A percentile compares a stretch with the other conserved stretches of the same genome.
These are phyloP conservation scores for Apiotrichum siamense DNA, from an alignment of 1,284 basidiomycete genomes.

Conservation along the genomic window DNA sequence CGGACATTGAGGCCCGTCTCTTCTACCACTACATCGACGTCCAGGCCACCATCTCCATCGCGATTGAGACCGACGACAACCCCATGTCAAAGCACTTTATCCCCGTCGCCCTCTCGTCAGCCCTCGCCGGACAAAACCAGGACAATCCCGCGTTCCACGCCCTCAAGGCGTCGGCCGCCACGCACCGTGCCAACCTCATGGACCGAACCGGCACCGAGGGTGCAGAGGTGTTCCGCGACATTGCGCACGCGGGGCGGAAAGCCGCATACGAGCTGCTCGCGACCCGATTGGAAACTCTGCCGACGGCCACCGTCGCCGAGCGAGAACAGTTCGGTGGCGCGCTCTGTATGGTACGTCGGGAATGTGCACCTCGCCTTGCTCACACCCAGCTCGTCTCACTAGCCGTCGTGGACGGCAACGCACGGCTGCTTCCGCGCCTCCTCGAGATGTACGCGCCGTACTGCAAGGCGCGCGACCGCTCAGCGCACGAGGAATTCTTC, in stretches of 20 bases:
- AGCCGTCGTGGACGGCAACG: conserved; percentile 14
- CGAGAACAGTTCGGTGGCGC: conserved; percentile 12
- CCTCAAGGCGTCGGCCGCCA: conserved; percentile 10
- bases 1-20: conserved; percentile 9
- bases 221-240: conserved; percentile 2
- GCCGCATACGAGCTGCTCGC: conserved; percentile 9
- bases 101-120: conserved; percentile 8
- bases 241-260: conserved; percentile 8
- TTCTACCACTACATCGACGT: conserved; percentile 16
- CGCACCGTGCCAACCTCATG: conserved; percentile 17
- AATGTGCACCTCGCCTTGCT: not conserved
- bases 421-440: conserved; percentile 10
- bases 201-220: conserved; percentile 8
- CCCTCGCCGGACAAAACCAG: conserved; percentile 5
- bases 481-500: conserved; percentile 8
- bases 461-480: no score
- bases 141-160: conserved; percentile 14
- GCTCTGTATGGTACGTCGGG: conserved; percentile 1
- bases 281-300: not conserved
- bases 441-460: not conserved
- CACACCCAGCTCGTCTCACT: conserved; percentile 12
- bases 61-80: conserved; percentile 8
- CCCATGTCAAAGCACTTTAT: conserved; percentile 7
- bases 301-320: not conserved
- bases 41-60: conserved; percentile 10